A percentile compares a stretch with the other conserved stretches of the same genome.
phyloP scores from a whole-genome alignment of 495 filamentous ascomycete genomes.

The Amniculicola lignicola region DNA sequence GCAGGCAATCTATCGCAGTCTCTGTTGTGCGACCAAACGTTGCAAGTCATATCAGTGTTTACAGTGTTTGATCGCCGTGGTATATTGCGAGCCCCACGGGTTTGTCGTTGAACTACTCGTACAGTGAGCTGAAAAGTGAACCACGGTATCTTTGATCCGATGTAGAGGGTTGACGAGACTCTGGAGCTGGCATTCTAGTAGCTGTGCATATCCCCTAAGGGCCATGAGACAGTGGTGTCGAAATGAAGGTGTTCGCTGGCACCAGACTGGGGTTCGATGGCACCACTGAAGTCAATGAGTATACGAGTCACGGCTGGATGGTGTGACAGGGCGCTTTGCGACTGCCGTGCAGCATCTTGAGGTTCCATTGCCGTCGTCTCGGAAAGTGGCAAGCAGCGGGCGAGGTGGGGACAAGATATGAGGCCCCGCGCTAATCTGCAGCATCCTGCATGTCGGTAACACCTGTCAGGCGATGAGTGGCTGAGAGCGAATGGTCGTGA shows the following conservation, averaged over 20 bases:
- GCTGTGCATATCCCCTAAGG: neutral
- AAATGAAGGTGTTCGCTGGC: neutral
- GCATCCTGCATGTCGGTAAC: constrained; percentile 15
- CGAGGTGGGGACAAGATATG: neutral
- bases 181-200: neutral
- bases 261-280: neutral
- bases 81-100: no score
- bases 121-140: no score
- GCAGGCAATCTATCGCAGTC: constrained; percentile 1
- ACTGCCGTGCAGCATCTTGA: no score
- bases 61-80: no score
- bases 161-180: neutral
- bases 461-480: constrained; percentile 27
- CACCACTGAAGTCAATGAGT: neutral
- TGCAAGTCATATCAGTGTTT: no score
- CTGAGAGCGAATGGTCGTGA: neutral
- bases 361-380: no score
- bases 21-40: no score
- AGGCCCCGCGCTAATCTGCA: constrained; percentile 20
- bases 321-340: no score
- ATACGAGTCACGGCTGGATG: no score
- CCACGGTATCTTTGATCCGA: no score
- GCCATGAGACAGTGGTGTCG: neutral
- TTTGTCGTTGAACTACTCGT: no score
- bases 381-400: no score